Evolutionary conservation across 1,284 basidiomycete genomes (phyloP).

Genomic region (Irpex lacteus): DNA sequence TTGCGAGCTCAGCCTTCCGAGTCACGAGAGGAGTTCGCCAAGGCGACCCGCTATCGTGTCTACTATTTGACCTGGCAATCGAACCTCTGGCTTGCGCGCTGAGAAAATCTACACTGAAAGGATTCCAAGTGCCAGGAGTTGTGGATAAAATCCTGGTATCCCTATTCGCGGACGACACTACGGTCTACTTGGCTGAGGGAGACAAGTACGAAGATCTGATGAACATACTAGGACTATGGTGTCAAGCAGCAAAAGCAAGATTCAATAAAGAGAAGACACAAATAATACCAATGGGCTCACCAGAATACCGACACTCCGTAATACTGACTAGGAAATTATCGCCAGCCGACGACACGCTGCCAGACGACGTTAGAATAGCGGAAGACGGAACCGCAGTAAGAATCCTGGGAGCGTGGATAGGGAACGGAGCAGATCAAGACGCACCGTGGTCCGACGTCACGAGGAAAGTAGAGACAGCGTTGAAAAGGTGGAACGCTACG

Average conservation of each 20-base stretch:
- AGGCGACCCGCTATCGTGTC: slow-evolving; percentile 31
- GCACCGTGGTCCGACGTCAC: too few species aligned
- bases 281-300: slow-evolving; percentile 24
- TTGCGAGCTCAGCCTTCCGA: slow-evolving; percentile 15
- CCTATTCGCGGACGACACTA: slow-evolving; percentile 33
- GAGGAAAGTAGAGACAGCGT: too few species aligned
- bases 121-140: slow-evolving; percentile 14
- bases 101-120: slow-evolving; percentile 17
- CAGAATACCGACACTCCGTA: not conserved
- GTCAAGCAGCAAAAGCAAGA: slow-evolving; percentile 28
- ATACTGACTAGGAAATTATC: not conserved
- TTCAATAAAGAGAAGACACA: slow-evolving; percentile 36
- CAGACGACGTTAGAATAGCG: too few species aligned
- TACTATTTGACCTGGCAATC: slow-evolving; percentile 28
- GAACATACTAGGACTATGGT: slow-evolving; percentile 27
- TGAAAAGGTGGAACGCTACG: too few species aligned
- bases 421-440: too few species aligned
- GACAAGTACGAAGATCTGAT: slow-evolving; percentile 22
- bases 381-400: too few species aligned
- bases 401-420: too few species aligned
- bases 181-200: slow-evolving; percentile 18
- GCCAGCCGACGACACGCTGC: too few species aligned
- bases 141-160: slow-evolving; percentile 20
- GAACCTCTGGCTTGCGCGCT: slow-evolving; percentile 23
- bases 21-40: slow-evolving; percentile 29